Evolutionary conservation across 345 rosid genomes (phyloP).

Genomic region (Eucalyptus lansdowneana): DNA sequence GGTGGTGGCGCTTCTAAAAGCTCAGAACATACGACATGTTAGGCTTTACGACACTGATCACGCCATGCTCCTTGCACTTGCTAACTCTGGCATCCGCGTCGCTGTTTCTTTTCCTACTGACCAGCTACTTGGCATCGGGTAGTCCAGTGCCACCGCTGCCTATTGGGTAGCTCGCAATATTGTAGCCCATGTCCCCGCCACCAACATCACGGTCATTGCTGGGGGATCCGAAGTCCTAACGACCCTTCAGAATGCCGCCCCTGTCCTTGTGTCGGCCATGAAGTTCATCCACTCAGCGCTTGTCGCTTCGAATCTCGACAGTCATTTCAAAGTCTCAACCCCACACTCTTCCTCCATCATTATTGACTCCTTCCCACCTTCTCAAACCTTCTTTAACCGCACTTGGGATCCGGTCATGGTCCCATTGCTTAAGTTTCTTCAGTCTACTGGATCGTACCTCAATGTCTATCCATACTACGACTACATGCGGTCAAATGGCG

Average conservation of each 20-base stretch:
- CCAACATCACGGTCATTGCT: slow-evolving; percentile 81
- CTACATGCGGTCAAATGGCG: slow-evolving; percentile 60
- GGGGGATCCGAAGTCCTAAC: slow-evolving; percentile 88
- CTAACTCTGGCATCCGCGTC: slow-evolving; percentile 73
- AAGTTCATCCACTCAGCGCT: slow-evolving; percentile 83
- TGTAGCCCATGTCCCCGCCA: slow-evolving; percentile 72
- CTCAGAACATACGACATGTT: slow-evolving; percentile 76
- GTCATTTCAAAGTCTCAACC: slow-evolving; percentile 77
- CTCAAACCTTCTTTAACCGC: slow-evolving; percentile 95
- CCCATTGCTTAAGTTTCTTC: slow-evolving; percentile 77
- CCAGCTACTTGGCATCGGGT: slow-evolving; percentile 89
- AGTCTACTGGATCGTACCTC: slow-evolving; percentile 66
- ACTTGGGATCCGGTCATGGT: slow-evolving; percentile 82
- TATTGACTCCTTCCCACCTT: slow-evolving; percentile 52
- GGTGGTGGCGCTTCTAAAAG: slow-evolving; percentile 75
- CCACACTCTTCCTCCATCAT: slow-evolving; percentile 75
- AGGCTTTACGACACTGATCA: slow-evolving; percentile 82
- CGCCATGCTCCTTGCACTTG: slow-evolving; percentile 74
- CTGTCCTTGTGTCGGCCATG: slow-evolving; percentile 71
- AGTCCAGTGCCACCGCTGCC: slow-evolving; percentile 93
- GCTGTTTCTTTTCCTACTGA: slow-evolving; percentile 83
- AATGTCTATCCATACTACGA: slow-evolving; percentile 87
- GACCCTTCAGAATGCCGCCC: slow-evolving; percentile 57
- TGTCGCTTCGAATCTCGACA: slow-evolving; percentile 77
- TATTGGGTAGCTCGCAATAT: slow-evolving; percentile 90